Percentiles rank a stretch among this genome's conserved stretches.
phyloP scores from a whole-genome alignment of 257 asterid genomes.

The Parsonsia alboflavescens region DNA sequence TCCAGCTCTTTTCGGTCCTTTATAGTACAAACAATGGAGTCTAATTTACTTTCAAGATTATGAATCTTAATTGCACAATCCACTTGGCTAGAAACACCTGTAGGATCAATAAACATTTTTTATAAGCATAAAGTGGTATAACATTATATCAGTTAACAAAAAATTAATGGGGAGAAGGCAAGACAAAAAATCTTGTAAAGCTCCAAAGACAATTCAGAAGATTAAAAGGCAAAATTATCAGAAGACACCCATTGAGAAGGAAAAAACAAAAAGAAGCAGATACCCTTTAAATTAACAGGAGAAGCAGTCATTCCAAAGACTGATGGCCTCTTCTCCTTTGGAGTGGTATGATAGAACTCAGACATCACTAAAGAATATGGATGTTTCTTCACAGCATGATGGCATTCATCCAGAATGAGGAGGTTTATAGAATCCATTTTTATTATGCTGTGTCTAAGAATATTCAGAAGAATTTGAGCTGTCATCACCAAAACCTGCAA shows the following conservation, averaged over 20 bases:
- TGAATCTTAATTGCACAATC: conserved; percentile 96
- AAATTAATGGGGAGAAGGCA: background rate
- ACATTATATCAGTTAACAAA: background rate
- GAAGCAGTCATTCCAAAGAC: conserved; percentile 99
- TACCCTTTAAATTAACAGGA: conserved; percentile 99
- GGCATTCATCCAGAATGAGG: conserved; percentile 95
- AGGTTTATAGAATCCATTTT: conserved; percentile 92
- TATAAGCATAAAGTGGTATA: background rate
- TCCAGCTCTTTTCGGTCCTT: conserved; percentile 95
- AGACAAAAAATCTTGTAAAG: background rate
- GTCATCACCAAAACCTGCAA: conserved; percentile 98
- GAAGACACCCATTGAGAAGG: background rate
- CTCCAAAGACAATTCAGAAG: background rate
- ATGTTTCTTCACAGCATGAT: conserved; percentile 99
- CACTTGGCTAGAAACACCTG: conserved; percentile 98
- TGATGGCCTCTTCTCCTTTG: conserved; percentile 87
- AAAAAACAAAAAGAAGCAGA: background rate
- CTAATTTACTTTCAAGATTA: conserved; percentile 87
- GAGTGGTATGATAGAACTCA: conserved; percentile 91
- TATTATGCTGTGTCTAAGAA: conserved; percentile 92
- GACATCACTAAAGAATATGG: conserved; percentile 99
- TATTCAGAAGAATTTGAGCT: conserved; percentile 94
- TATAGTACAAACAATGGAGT: conserved; percentile 83
- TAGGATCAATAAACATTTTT: conserved; percentile 16
- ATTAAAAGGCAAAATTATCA: background rate